Evolutionary conservation across 306 rosid genomes (phyloP).

Genomic region (Clitoria ternatea): DNA sequence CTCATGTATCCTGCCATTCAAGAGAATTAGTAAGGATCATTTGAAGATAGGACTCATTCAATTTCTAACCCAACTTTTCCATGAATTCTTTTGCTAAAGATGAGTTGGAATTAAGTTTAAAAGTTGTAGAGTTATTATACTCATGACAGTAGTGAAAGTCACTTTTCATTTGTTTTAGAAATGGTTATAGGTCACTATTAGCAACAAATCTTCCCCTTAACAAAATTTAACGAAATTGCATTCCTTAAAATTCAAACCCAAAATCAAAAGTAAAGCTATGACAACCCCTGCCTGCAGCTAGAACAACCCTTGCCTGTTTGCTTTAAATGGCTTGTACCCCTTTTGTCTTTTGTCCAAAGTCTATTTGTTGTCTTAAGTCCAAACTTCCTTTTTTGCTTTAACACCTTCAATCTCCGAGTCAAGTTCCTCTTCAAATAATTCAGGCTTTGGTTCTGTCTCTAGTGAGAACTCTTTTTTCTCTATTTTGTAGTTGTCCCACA

Average conservation of each 20-base stretch:
- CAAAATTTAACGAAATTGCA: too few species aligned
- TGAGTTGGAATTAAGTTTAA: neutral
- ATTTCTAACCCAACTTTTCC: neutral
- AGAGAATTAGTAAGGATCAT: neutral
- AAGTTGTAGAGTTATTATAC: neutral
- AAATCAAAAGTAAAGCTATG: too few species aligned
- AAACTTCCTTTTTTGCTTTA: too few species aligned
- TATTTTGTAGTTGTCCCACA: slow-evolving; percentile 92
- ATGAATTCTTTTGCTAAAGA: neutral
- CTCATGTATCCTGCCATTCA: neutral
- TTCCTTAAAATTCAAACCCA: too few species aligned
- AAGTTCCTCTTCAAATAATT: slow-evolving; percentile 61
- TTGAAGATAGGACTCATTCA: neutral
- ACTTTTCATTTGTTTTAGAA: slow-evolving; percentile 5
- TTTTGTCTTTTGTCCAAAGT: too few species aligned
- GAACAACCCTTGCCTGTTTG: too few species aligned
- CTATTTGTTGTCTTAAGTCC: too few species aligned
- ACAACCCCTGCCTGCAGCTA: too few species aligned
- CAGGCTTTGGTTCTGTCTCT: slow-evolving; percentile 70
- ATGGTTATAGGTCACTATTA: too few species aligned
- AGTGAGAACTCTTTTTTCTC: slow-evolving; percentile 91
- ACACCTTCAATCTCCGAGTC: slow-evolving; percentile 35
- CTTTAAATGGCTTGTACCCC: too few species aligned
- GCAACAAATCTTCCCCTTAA: too few species aligned
- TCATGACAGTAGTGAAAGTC: slow-evolving; percentile 8